These are phyloP conservation scores for Lactifluus hygrophoroides DNA, from an alignment of 768 basidiomycete genomes.

Conservation along the genomic window DNA sequence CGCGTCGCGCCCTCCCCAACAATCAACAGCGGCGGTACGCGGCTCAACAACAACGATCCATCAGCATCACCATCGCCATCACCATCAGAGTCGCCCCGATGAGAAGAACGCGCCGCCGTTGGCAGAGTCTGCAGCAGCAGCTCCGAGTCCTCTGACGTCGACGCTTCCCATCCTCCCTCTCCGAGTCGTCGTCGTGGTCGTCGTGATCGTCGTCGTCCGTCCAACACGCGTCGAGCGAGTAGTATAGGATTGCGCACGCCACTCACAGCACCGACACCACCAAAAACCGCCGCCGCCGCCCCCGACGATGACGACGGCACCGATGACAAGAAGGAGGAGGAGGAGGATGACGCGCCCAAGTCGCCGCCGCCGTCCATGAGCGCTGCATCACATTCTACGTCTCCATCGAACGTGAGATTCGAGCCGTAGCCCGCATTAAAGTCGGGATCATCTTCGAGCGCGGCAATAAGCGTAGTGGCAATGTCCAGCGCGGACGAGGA, in stretches of 20 bases:
- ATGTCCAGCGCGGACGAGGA: slow-evolving; percentile 7
- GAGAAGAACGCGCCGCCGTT: too few relatives aligned
- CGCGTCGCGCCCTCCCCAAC: slow-evolving; percentile 50
- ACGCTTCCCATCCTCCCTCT: too few relatives aligned
- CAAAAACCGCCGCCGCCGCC: slow-evolving; percentile 44
- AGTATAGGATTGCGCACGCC: slow-evolving; percentile 66
- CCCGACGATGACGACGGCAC: too few relatives aligned
- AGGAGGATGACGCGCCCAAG: not conserved
- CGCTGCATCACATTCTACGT: slow-evolving; percentile 76
- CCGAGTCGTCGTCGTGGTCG: too few relatives aligned
- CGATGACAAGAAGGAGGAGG: too few relatives aligned
- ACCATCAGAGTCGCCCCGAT: too few relatives aligned
- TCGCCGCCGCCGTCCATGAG: slow-evolving; percentile 47
- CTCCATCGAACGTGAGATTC: slow-evolving; percentile 65
- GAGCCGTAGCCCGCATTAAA: slow-evolving; percentile 54
- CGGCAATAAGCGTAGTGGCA: not conserved
- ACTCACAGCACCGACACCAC: slow-evolving; percentile 57
- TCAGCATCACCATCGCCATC: too few relatives aligned
- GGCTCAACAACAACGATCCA: slow-evolving; percentile 41
- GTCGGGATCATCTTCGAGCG: not conserved
- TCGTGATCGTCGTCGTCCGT: slow-evolving; percentile 34
- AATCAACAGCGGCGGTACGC: slow-evolving; percentile 61
- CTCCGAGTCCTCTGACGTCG: too few relatives aligned
- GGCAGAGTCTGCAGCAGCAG: too few relatives aligned
- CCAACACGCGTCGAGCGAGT: slow-evolving; percentile 49